A percentile compares a stretch with the other conserved stretches of the same genome.
These are phyloP conservation scores for Zygosaccharomyces sapae DNA, from an alignment of 1,139 yeast genomes.

Conservation along the genomic window DNA sequence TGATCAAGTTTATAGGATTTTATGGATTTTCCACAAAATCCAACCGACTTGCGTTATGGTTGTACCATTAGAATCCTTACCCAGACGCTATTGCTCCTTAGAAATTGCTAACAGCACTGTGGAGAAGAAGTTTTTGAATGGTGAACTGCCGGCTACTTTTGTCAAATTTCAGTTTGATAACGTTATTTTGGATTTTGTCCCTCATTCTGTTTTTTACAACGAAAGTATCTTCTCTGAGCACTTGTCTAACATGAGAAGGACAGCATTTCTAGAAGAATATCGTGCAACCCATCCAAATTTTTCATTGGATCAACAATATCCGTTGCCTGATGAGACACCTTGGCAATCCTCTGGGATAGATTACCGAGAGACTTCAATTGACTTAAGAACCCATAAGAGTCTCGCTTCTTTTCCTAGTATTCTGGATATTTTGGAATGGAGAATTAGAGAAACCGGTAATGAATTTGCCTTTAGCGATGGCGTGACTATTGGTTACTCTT, in stretches of 20 bases:
- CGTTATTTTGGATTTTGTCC: slow-evolving; percentile 35
- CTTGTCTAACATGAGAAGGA: slow-evolving; percentile 31
- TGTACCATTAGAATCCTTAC: slow-evolving; percentile 76
- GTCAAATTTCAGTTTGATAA: slow-evolving; percentile 58
- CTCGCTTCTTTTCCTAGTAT: slow-evolving; percentile 70
- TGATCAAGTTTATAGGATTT: slow-evolving; percentile 64
- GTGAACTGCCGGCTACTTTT: slow-evolving; percentile 68
- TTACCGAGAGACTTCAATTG: slow-evolving; percentile 65
- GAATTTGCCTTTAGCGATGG: slow-evolving; percentile 75
- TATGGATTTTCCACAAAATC: slow-evolving; percentile 62
- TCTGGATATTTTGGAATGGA: slow-evolving; percentile 72
- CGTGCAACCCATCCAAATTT: background rate
- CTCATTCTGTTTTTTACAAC: slow-evolving; percentile 34
- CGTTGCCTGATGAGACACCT: slow-evolving; percentile 17
- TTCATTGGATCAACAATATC: slow-evolving; percentile 1
- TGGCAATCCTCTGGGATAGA: slow-evolving; percentile 76
- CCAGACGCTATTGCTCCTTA: slow-evolving; percentile 51
- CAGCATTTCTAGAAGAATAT: slow-evolving; percentile 22
- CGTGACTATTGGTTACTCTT: slow-evolving; percentile 38
- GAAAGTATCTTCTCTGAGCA: slow-evolving; percentile 37
- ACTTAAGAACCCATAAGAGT: slow-evolving; percentile 70
- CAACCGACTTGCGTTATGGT: slow-evolving; percentile 78
- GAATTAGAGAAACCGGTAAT: slow-evolving; percentile 72
- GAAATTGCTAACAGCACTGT: slow-evolving; percentile 95
- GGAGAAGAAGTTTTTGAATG: slow-evolving; percentile 73